A percentile compares a stretch with the other conserved stretches of the same genome.
Evolutionary conservation across 1,284 basidiomycete genomes (phyloP).

Genomic region (Termitomyces sp.): DNA sequence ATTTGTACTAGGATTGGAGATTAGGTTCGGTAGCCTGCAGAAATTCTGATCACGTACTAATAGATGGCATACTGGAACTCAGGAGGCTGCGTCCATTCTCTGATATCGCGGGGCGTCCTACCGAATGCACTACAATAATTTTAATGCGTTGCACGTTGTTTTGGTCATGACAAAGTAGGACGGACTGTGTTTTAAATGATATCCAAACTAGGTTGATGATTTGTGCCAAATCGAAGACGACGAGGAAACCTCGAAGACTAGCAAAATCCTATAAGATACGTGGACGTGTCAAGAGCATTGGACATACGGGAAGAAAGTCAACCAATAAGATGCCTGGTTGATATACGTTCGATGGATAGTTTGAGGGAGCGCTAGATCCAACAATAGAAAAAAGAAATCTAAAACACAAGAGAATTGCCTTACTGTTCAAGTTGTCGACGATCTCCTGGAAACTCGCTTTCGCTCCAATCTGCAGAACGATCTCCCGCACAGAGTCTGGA

Average conservation of each 20-base stretch:
- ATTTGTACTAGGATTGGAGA: conserved; percentile 47
- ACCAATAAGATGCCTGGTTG: conserved; percentile 85
- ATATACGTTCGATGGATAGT: conserved; percentile 79
- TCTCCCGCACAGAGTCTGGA: conserved; percentile 57
- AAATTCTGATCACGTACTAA: conserved; percentile 50
- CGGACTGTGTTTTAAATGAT: conserved; percentile 71
- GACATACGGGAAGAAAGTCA: conserved; percentile 87
- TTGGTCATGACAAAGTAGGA: background rate
- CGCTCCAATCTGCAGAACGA: conserved; percentile 65
- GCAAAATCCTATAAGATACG: background rate
- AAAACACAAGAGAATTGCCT: conserved; percentile 19
- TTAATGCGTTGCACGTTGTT: background rate
- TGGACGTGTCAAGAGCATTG: background rate
- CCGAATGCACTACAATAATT: conserved; percentile 64
- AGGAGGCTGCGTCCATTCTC: conserved; percentile 94
- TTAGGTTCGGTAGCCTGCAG: conserved; percentile 8
- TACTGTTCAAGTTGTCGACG: conserved; percentile 61
- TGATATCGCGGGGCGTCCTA: conserved; percentile 93
- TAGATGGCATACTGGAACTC: conserved; percentile 90
- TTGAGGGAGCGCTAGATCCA: conserved; percentile 55
- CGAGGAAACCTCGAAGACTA: conserved; percentile 88
- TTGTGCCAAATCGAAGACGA: conserved; percentile 94
- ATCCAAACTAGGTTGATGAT: conserved; percentile 86
- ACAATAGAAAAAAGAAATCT: conserved; percentile 1
- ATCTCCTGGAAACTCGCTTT: conserved; percentile 69